Evolutionary conservation across 441 rosid genomes (phyloP), one percentile per base, ranked within the genome.

Genomic region (Syzygium syzygioides): DNA sequence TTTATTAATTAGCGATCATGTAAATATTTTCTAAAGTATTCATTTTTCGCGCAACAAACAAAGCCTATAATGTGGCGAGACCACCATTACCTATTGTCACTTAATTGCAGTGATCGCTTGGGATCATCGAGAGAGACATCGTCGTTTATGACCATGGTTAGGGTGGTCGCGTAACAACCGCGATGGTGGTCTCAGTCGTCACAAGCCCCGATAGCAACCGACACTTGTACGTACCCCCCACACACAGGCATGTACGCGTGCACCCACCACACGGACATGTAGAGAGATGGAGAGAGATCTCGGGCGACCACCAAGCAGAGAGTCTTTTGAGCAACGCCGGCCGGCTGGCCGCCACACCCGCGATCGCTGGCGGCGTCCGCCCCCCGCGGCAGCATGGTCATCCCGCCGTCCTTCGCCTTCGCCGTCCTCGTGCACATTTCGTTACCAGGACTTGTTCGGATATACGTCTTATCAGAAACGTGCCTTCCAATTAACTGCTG

Each of bases 91-190:
- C 5, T n/a, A 62, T 7, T 9, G 15, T 62, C 34, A 10, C 9
- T 4, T 3, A 28, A 2, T 7, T 0, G 10, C 0, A 14, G 4
- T 9, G 0, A 62, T 6, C 0, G 5, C 71, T n/a, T 0, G 4
- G 13, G 64, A n/a, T 14, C 2, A n/a, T 6, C 4, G 4, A 62
- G 34, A n/a, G 68, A n/a, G 19, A 14, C 34, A n/a, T 62, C 68
- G n/a, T n/a, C n/a, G 14, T 6, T 28, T n/a, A 17, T 0, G 34
- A n/a, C 3, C 37, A 5, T 62, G 37, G 71, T 10, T 25, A 4
- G 15, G 64, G 14, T 34, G 80, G 50, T 71, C 4, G 4, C 14
- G 4, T 48, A 71, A 71, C 50, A 11, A 37, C 14, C 15, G 2
- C 0, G 14, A 34, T 3, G 80, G 8, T 18, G 14, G 8, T 68